Base-by-base conservation (phyloP, 2,329 filamentous ascomycete genomes). In the Plectosphaerella cucumerina region DNA sequence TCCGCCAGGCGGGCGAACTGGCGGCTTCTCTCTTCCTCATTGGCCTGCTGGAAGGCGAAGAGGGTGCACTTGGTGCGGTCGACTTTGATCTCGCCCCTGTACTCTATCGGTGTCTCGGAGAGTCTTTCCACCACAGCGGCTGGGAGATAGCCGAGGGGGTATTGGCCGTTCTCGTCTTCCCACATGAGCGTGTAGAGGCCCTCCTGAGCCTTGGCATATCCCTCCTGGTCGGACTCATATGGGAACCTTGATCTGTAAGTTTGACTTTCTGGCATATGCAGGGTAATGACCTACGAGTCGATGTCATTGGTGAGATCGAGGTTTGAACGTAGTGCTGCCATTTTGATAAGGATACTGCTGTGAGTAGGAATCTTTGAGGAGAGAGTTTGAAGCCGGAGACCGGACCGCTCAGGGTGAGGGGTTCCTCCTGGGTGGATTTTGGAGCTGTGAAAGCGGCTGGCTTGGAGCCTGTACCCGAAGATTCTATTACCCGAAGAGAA, bases 181-280 rank as follows among this genome's bases (percentile, higher is more conserved):
- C 81, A 85, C 10, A 84, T 70, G 12, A 87, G 71, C 15, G 89
- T 84, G 63, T 85, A 89, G 56, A 96, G 77, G 22, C 74, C 76
- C 60, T 84, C 79, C 52, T 82, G 69, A 54, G 80, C 70, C 42
- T 72, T 67, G 43, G 77, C 70, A 66, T 86, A 83, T 47, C 73
- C 72, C 52, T 77, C 65, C 10, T 81, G 77, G 56, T 85, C 73
- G 50, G 86, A 76, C 50, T 80, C 77, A 69, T 95, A 90, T 1
- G 91, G 91, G 62, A 96, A 96, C 62, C 89, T 93, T 60, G 15
- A 23, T 47, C 23, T 26, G 34, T 31, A 3, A 31, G 12, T 31
- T 5, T 8, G 26, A 11, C 23, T 31, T 31, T 9, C 12, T 11
- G 26, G 26, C 12, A 8, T 31, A 2, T 5, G 9, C 8, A 2